Conservation (phyloP, 2,329 filamentous ascomycete species). For the Claviceps digitariae region DNA sequence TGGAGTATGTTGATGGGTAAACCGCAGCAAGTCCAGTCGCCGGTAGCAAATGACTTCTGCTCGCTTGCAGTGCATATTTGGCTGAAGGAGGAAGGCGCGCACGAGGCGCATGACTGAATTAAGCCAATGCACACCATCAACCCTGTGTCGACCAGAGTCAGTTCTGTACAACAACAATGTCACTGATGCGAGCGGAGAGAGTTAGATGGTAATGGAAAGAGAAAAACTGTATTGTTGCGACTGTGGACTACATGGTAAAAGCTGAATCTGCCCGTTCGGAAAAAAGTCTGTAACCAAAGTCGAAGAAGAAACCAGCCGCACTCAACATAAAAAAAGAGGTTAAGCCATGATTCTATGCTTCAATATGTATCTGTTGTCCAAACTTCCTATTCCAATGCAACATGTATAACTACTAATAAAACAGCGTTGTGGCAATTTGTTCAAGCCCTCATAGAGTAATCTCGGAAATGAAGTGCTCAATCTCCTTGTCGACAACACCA, state of each 20-base stretch:
- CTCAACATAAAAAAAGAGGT: conserved; percentile 3
- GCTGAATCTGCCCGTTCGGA: background rate
- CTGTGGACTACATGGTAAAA: background rate
- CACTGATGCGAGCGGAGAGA: background rate
- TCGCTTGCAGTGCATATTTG: background rate
- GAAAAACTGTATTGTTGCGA: conserved; percentile 7
- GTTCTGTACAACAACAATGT: background rate
- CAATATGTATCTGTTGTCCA: conserved; percentile 14
- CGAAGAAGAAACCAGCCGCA: conserved; percentile 1
- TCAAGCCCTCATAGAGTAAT: conserved; percentile 22
- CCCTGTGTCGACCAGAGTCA: background rate
- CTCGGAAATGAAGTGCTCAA: conserved; percentile 45
- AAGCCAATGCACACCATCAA: background rate
- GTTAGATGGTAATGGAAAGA: background rate
- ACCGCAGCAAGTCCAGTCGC: background rate
- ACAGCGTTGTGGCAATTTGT: background rate
- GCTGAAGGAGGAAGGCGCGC: background rate
- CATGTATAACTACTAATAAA: conserved; percentile 1
- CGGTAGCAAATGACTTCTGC: background rate
- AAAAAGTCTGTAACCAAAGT: background rate
- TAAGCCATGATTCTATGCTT: conserved; percentile 8
- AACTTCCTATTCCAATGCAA: background rate
- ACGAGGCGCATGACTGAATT: background rate
- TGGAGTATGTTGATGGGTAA: background rate
- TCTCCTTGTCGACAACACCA: conserved; percentile 46